A percentile compares a stretch with the other conserved stretches of the same genome.
Conservation (phyloP, 2,329 filamentous ascomycete species). For the Parastagonospora avenae region DNA sequence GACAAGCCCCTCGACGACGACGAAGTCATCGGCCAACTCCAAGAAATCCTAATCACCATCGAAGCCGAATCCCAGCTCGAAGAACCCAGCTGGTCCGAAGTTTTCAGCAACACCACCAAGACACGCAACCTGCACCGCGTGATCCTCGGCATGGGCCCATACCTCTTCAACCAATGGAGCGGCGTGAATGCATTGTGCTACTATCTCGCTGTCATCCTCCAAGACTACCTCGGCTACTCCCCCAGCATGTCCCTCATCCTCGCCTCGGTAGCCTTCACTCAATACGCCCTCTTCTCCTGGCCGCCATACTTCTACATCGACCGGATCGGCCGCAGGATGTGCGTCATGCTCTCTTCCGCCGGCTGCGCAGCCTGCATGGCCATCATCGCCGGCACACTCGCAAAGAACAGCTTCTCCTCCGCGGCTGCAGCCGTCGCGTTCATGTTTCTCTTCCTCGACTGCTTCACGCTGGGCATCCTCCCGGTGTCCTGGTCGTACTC, state of each 20-base stretch:
- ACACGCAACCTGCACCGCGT: constrained; percentile 44
- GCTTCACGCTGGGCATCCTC: constrained; percentile 28
- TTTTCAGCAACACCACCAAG: constrained; percentile 45
- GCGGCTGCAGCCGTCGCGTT: constrained; percentile 50
- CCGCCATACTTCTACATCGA: constrained; percentile 54
- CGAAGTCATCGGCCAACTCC: constrained; percentile 43
- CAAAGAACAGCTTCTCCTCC: constrained; percentile 24
- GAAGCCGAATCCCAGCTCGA: constrained; percentile 33
- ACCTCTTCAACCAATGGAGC: constrained; percentile 49
- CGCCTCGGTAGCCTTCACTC: constrained; percentile 50
- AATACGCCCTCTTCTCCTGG: constrained; percentile 51
- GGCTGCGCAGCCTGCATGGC: constrained; percentile 44
- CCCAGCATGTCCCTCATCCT: constrained; percentile 34
- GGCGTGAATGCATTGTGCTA: constrained; percentile 42
- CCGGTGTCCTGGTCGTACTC: constrained; percentile 56
- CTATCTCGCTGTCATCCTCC: constrained; percentile 48
- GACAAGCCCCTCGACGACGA: constrained; percentile 38
- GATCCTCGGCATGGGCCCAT: constrained; percentile 46
- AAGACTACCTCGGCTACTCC: constrained; percentile 40
- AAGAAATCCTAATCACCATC: constrained; percentile 43
- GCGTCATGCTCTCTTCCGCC: constrained; percentile 27
- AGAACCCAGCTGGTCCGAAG: constrained; percentile 43
- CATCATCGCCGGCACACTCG: constrained; percentile 40
- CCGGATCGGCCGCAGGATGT: constrained; percentile 49
- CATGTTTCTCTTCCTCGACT: constrained; percentile 30